phyloP scores from a whole-genome alignment of 371 early-diverging fungal species.

The Saksenaea vasiformis region DNA sequence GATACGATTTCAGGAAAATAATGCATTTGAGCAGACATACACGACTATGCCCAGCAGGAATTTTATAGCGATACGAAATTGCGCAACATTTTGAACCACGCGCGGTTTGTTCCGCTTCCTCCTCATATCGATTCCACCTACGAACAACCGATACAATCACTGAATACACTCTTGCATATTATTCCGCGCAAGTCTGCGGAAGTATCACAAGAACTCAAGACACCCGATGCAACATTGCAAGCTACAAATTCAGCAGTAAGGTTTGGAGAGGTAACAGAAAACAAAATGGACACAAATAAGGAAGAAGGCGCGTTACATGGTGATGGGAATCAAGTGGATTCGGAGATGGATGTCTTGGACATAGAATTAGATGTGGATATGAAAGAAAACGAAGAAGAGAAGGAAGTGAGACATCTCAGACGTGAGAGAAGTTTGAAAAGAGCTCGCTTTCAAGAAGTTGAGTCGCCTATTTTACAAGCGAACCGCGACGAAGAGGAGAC shows the following conservation, averaged over 20 bases:
- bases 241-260: too few relatives aligned
- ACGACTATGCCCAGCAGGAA: slow-evolving; percentile 15
- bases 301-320: background rate
- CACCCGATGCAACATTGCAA: too few relatives aligned
- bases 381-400: background rate
- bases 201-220: too few relatives aligned
- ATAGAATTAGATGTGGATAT: too few relatives aligned
- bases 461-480: too few relatives aligned
- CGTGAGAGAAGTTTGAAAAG: background rate
- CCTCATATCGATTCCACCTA: background rate
- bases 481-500: too few relatives aligned
- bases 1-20: background rate
- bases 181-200: background rate
- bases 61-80: slow-evolving; percentile 28
- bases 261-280: background rate
- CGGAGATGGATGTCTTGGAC: too few relatives aligned
- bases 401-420: background rate
- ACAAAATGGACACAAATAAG: background rate
- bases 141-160: background rate
- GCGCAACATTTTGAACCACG: slow-evolving; percentile 30
- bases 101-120: slow-evolving; percentile 24
- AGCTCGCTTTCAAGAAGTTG: too few relatives aligned
- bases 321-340: background rate
- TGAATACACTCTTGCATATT: background rate
- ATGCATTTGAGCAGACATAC: slow-evolving; percentile 9